phyloP scores from a whole-genome alignment of 345 rosid species.

The Triadica sebifera region DNA sequence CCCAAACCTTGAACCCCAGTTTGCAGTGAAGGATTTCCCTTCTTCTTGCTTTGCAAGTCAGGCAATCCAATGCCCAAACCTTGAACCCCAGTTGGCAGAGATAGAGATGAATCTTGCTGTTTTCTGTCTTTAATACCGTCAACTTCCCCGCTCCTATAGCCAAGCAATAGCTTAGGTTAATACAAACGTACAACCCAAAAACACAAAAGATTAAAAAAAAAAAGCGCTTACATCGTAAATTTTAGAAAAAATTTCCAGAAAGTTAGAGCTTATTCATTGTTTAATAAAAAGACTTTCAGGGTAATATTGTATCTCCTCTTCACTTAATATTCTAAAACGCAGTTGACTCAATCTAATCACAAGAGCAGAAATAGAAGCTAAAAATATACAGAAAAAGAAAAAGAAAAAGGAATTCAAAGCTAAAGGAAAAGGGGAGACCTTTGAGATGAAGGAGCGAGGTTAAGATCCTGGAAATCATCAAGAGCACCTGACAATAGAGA shows the following conservation, averaged over 20 bases:
- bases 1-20: constrained; percentile 73
- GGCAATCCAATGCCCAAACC: constrained; percentile 96
- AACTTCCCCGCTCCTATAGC: constrained; percentile 43
- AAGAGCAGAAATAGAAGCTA: constrained; percentile 7
- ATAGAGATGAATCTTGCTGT: constrained; percentile 34
- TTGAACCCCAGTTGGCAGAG: constrained; percentile 60
- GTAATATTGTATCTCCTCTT: neutral
- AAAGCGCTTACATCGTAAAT: neutral
- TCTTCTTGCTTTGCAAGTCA: constrained; percentile 80
- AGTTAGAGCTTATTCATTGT: neutral
- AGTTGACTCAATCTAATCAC: neutral
- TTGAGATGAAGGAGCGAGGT: constrained; percentile 52
- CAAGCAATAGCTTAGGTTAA: constrained; percentile 10
- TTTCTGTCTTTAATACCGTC: constrained; percentile 31
- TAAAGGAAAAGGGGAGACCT: constrained; percentile 29
- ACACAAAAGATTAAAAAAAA: neutral
- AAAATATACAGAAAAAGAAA: constrained; percentile 1
- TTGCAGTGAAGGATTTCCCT: constrained; percentile 39
- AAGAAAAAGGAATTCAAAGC: neutral
- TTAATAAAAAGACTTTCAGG: neutral
- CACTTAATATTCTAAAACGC: neutral
- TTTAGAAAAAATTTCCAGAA: neutral
- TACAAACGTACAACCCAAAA: neutral
- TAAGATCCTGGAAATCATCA: constrained; percentile 94
- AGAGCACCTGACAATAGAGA: constrained; percentile 68